Evolutionary conservation across 495 filamentous ascomycete genomes (phyloP), one percentile per base, ranked within the genome.

Genomic region (Aspergillus affinis): DNA sequence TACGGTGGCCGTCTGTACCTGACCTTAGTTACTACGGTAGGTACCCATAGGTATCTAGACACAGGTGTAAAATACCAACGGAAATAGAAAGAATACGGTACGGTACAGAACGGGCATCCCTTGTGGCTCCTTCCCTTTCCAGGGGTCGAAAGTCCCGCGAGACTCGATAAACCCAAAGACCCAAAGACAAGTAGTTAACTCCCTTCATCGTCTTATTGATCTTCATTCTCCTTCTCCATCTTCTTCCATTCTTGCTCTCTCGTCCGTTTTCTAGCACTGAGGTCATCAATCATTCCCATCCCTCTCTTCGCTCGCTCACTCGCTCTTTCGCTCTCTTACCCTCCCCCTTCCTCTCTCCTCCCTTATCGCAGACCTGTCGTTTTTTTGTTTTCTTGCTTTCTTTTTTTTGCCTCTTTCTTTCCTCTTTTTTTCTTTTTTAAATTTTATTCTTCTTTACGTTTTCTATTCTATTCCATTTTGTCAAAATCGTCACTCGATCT

Each of bases 231-330:
- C n/a, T 32, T 57, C 21, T 44, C 44, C 15, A 13, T 56, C n/a
- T 19, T 30, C 4, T 53, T 53, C 23, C 27, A 54, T 19, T 52
- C 50, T 59, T 30, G 44, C 50, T 52, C 41, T 8, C 47, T 20
- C 44, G 50, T 53, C 48, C 17, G 29, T 55, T 44, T 61, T 55
- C 54, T 55, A 54, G 45, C 46, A 47, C 61, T 55, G 41, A 49
- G 45, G 49, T 61, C 55, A 55, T 58, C 58, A 55, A 47, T 51
- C 55, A 63, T 61, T 58, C 51, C 55, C 57, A 48, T 59, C 60
- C 19, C 51, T 57, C 59, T 46, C 60, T 47, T 60, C 57, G 44
- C 13, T 47, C 44, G 44, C 44, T 47, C 44, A 3, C 48, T 20
- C 23, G 18, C 48, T 20, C 48, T 47, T 44, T 27, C 54, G 19